Base-by-base conservation (phyloP, 306 rosid species). In the Geum urbanum region DNA sequence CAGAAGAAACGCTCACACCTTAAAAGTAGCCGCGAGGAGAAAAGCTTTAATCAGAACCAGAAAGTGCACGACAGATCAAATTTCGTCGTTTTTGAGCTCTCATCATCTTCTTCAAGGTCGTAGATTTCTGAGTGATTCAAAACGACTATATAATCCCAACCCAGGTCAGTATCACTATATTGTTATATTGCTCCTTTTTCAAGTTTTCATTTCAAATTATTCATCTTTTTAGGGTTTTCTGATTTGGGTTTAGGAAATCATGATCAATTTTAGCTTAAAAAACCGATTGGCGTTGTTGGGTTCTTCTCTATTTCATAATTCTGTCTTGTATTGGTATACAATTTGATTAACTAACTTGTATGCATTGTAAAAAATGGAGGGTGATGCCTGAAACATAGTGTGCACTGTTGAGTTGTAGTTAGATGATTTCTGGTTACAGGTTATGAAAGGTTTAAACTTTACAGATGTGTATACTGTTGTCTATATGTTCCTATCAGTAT, bases 61-160 rank as follows among this genome's bases (percentile, higher is more conserved):
- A 55, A 55, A 24, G 37, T 55, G 61, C 39, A 55, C 61, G 61
- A 55, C 61, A 55, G 61, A 55, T 55, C 39, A 11, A 10, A 22
- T 55, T 55, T 27, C 39, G 61, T 55, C 61, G 61, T 55, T 55
- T 55, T 1, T 55, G 61, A 55, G 61, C 20, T 55, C 15, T 22
- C 61, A 22, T 4, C 61, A 11, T 55, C 37, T 9, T 27, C 61
- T 22, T 20, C 61, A 11, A 10, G 39, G 61, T 55, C 61, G 61
- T 55, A 55, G 37, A 55, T 55, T 55, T 19, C 58, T 53, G 6
- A 19, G n/a, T n/a, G 9, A 19, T 53, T 9, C 27, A 24, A 24
- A 24, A 24, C 27, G 27, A 24, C 27, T 24, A 24, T 24, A 24
- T 15, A 2, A 53, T 53, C 58, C 57, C 14, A 48, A 51, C 12